These are phyloP conservation scores for Aspergillus sclerotiicarbonarius DNA, from an alignment of 495 filamentous ascomycete species.

Conservation along the genomic window DNA sequence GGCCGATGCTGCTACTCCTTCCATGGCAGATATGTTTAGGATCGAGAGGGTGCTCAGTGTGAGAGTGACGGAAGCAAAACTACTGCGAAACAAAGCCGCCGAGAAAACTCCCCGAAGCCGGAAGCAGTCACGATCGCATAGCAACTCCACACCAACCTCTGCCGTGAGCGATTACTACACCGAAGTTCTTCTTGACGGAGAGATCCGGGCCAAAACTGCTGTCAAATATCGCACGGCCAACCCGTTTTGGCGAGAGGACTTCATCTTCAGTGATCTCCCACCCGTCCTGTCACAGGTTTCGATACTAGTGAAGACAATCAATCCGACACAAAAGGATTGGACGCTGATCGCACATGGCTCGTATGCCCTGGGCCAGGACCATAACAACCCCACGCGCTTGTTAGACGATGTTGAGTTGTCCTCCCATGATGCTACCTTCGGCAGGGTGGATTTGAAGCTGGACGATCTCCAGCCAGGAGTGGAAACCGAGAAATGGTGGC, in stretches of 20 bases:
- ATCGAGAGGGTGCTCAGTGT: conserved; percentile 61
- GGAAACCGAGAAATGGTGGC: conserved; percentile 89
- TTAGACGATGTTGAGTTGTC: conserved; percentile 52
- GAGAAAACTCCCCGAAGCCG: conserved; percentile 38
- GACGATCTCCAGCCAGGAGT: conserved; percentile 76
- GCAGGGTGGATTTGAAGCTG: conserved; percentile 79
- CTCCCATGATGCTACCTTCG: conserved; percentile 60
- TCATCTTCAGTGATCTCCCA: conserved; percentile 81
- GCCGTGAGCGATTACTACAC: conserved; percentile 65
- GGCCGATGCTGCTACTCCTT: conserved; percentile 15
- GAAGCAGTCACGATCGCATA: conserved; percentile 40
- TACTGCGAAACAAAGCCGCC: conserved; percentile 36
- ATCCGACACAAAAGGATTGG: conserved; percentile 54
- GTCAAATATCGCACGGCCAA: conserved; percentile 76
- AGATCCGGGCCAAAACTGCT: conserved; percentile 81
- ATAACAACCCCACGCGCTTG: conserved; percentile 42
- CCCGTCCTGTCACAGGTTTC: conserved; percentile 73
- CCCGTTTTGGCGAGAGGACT: conserved; percentile 95
- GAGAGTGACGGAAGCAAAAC: conserved; percentile 60
- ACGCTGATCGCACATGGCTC: conserved; percentile 48
- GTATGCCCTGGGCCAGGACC: conserved; percentile 43
- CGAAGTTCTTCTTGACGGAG: conserved; percentile 89
- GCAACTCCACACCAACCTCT: conserved; percentile 27
- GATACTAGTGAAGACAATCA: conserved; percentile 73
- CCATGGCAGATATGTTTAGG: conserved; percentile 59